Percentiles rank a stretch among this genome's conserved stretches.
These are phyloP conservation scores for Daedaleopsis nitida DNA, from an alignment of 768 basidiomycete species.

Conservation along the genomic window DNA sequence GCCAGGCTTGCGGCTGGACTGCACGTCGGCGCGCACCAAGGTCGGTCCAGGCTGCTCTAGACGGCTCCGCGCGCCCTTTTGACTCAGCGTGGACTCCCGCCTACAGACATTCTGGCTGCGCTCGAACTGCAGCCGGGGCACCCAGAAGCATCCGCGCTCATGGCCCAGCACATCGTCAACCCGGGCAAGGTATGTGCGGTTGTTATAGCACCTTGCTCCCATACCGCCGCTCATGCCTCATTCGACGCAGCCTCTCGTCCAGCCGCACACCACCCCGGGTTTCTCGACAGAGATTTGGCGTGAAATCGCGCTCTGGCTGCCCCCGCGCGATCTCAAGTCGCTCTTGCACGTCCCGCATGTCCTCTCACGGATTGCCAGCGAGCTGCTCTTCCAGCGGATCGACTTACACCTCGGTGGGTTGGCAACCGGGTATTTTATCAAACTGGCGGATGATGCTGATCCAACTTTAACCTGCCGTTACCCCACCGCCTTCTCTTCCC, in stretches of 20 bases:
- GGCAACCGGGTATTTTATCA: slow-evolving; percentile 3
- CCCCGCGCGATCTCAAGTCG: slow-evolving; percentile 64
- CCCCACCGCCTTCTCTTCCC: slow-evolving; percentile 28
- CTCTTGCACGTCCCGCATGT: slow-evolving; percentile 65
- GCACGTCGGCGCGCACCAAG: slow-evolving; percentile 65
- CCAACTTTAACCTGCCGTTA: background rate
- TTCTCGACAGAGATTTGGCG: slow-evolving; percentile 75
- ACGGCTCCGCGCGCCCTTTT: slow-evolving; percentile 15
- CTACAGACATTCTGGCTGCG: slow-evolving; percentile 65
- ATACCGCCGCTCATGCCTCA: slow-evolving; percentile 11
- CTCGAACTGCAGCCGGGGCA: slow-evolving; percentile 65
- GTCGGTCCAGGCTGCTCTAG: slow-evolving; percentile 37
- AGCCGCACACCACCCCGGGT: slow-evolving; percentile 48
- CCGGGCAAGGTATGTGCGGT: slow-evolving; percentile 54
- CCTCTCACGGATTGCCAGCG: slow-evolving; percentile 68
- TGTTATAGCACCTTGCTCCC: slow-evolving; percentile 8
- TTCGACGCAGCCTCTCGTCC: slow-evolving; percentile 29
- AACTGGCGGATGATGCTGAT: slow-evolving; percentile 17
- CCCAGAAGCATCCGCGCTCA: slow-evolving; percentile 62
- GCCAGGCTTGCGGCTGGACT: slow-evolving; percentile 62
- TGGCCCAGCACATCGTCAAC: slow-evolving; percentile 55
- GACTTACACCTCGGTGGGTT: slow-evolving; percentile 59
- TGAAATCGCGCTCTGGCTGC: slow-evolving; percentile 63
- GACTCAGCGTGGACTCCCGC: slow-evolving; percentile 6
- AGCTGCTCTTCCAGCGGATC: slow-evolving; percentile 63